These are phyloP conservation scores for Lepidium africanum DNA, from an alignment of 345 rosid species.

Conservation along the genomic window DNA sequence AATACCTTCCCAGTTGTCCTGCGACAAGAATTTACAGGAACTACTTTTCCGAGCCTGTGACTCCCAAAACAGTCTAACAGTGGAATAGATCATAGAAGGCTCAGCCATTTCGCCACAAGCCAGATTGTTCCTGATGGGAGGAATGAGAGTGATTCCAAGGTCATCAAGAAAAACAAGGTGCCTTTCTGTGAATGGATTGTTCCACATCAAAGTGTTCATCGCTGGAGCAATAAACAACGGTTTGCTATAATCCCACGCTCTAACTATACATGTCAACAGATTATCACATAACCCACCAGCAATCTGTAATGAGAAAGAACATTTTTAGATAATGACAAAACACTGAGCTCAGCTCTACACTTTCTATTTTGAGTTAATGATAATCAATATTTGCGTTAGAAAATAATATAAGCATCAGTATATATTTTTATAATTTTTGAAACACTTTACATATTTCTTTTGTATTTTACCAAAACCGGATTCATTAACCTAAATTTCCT, in stretches of 20 bases:
- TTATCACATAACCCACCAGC: slow-evolving; percentile 92
- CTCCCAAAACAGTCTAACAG: slow-evolving; percentile 67
- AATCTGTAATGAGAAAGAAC: slow-evolving; percentile 39
- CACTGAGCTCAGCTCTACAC: no score
- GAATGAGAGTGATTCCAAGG: slow-evolving; percentile 76
- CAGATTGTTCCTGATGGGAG: slow-evolving; percentile 67
- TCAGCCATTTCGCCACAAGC: slow-evolving; percentile 97
- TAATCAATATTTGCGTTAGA: no score
- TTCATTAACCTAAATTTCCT: no score
- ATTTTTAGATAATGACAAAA: background rate
- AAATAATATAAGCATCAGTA: no score
- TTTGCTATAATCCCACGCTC: slow-evolving; percentile 90
- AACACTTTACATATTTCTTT: no score
- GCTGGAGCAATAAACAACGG: slow-evolving; percentile 80
- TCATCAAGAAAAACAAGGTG: slow-evolving; percentile 79
- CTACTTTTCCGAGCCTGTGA: slow-evolving; percentile 40
- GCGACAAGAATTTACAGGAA: slow-evolving; percentile 36
- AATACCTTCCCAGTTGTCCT: slow-evolving; percentile 57
- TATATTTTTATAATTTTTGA: no score
- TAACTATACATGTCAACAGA: slow-evolving; percentile 71
- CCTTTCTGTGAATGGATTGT: slow-evolving; percentile 75
- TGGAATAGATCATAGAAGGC: slow-evolving; percentile 68
- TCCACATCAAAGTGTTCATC: slow-evolving; percentile 94
- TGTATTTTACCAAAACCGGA: no score
- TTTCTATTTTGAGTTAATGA: no score